Conservation (phyloP, 2,329 filamentous ascomycete species). For the Bipolaris sorokiniana region DNA sequence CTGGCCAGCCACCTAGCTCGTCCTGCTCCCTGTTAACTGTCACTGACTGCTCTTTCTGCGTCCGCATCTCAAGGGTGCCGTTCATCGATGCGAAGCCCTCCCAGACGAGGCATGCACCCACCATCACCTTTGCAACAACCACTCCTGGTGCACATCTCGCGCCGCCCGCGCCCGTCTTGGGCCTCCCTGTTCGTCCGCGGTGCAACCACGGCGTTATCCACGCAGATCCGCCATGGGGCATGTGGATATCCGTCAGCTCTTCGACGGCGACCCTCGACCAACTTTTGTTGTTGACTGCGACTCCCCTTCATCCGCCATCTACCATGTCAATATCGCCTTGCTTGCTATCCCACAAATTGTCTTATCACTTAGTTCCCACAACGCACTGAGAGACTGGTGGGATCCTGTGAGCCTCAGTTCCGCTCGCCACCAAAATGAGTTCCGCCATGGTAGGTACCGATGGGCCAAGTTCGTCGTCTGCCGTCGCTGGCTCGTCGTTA, state of each 20-base stretch:
- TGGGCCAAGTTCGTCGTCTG: slow-evolving; percentile 17
- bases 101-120: slow-evolving; percentile 1
- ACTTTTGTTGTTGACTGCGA: slow-evolving; percentile 22
- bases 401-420: slow-evolving; percentile 15
- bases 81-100: not conserved
- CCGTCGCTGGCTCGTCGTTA: slow-evolving; percentile 15
- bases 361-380: slow-evolving; percentile 8
- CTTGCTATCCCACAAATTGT: slow-evolving; percentile 13
- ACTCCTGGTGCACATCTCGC: slow-evolving; percentile 1
- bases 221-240: slow-evolving; percentile 16
- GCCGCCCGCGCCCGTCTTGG: not conserved
- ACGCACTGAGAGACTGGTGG: slow-evolving; percentile 23
- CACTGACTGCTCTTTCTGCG: not conserved
- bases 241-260: slow-evolving; percentile 16
- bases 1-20: not conserved
- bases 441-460: slow-evolving; percentile 16
- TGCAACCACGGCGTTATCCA: slow-evolving; percentile 7
- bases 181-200: not conserved
- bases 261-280: slow-evolving; percentile 21
- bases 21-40: slow-evolving; percentile 2
- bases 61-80: not conserved
- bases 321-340: slow-evolving; percentile 18
- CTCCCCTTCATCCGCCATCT: slow-evolving; percentile 3
- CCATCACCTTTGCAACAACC: not conserved
- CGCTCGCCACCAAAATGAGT: slow-evolving; percentile 8